Base-by-base conservation (phyloP, 305 asterid species). In the Euphrasia arctica region DNA sequence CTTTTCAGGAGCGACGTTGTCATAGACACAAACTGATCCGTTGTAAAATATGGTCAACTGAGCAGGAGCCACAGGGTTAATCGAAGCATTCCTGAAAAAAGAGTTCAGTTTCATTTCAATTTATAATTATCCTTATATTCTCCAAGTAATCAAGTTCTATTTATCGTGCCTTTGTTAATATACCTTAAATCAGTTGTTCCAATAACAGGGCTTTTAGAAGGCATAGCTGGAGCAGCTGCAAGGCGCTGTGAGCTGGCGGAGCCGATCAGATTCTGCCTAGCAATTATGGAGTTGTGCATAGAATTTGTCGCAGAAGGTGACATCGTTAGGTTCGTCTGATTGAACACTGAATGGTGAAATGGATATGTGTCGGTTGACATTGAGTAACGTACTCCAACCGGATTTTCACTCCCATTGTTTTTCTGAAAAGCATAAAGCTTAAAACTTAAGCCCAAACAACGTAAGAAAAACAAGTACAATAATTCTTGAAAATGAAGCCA, bases 1-100 rank as follows among this genome's bases (percentile, higher is more conserved):
- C 91, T 90, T 90, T 66, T 85, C 95, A 0, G 88, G 86, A 54
- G 97, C 80, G 67, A 87, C 47, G 62, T 85, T 78, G 60, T 90
- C 94, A 15, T 76, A 87, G 7, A 85, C 95, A 13, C 95, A 87
- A 10, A 90, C 95, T 0, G 95, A 79, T 57, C 97, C 97, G 47
- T 80, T 80, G 69, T 83, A 90, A 70, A 90, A 90, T 65, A 90
- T 83, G 74, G 95, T 90, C 80, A 90, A 60, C 85, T 90, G 95
- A 60, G 94, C 83, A 48, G 94, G 84, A 25, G 81, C 70, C 13
- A 60, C 69, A 0, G 88, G 55, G 62, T 69, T 65, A 77, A 63
- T 79, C 27, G 79, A 52, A 60, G 74, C 66, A 58, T 63, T 82
- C 79, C 95, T 89, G 61, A 69, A 74, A n/a, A 56, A 67, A 59